Conservation (phyloP, 2,329 filamentous ascomycete genomes). For the Phialophora expanda region DNA sequence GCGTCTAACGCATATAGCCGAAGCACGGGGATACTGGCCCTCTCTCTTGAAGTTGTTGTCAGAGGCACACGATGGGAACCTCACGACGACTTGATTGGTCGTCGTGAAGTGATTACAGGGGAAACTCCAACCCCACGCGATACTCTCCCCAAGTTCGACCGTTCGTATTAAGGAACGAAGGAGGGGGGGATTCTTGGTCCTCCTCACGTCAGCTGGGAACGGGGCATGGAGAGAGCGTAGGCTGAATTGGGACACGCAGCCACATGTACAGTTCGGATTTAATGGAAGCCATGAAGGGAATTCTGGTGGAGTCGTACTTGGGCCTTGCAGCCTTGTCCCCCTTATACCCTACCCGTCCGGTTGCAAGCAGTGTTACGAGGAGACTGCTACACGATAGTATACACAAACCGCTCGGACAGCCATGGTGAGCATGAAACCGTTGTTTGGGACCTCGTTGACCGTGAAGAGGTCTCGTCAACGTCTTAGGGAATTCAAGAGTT, state of each 20-base stretch:
- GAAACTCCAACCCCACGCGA: neutral
- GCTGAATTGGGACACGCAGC: neutral
- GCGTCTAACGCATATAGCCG: no score
- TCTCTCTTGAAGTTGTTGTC: neutral
- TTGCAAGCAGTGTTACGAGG: neutral
- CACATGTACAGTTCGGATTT: neutral
- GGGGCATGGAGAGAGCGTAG: neutral
- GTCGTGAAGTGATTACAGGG: neutral
- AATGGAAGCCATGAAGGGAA: neutral
- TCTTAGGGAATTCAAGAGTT: slow-evolving; percentile 24
- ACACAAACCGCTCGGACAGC: neutral
- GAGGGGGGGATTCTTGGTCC: neutral
- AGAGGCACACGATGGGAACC: neutral
- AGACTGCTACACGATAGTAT: neutral
- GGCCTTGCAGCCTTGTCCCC: neutral
- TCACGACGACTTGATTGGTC: neutral
- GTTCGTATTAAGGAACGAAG: neutral
- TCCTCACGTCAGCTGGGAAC: neutral
- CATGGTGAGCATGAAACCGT: neutral
- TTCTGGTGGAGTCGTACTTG: neutral
- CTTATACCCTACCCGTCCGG: neutral
- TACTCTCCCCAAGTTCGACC: neutral
- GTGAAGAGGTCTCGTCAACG: neutral
- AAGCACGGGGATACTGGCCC: no score
- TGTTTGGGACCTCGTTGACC: neutral